Evolutionary conservation across 2,329 filamentous ascomycete species (phyloP), one percentile per base, ranked within the genome.

Genomic region (Graphiopsis chlorocephala): DNA sequence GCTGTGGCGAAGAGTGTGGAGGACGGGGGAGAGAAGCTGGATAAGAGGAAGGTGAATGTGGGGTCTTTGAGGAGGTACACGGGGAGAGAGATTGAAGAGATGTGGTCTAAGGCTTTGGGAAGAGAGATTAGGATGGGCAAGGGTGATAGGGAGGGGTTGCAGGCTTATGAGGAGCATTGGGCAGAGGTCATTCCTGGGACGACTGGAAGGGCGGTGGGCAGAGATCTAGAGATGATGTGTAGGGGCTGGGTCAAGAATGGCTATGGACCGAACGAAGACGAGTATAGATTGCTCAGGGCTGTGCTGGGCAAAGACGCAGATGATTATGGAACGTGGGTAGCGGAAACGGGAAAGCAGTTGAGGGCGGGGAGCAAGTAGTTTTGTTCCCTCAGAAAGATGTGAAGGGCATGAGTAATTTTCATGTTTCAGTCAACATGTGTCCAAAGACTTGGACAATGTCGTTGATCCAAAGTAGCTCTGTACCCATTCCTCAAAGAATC

Each of bases 261-360:
- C 15, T 61, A n/a, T 33, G 59, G 59, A 4, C 28, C 47, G n/a
- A 35, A 8, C 20, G 59, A 61, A 20, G 59, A 61, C 26, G 59
- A 61, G 47, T 61, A 61, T 33, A 12, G 59, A 17, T 42, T 61
- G 59, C 28, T 35, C 14, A 50, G 45, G 47, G 59, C 59, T 23
- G 59, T 61, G 26, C 29, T 61, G 45, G 59, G 59, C 8, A 61
- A 52, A n/a, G 59, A 61, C 2, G 47, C 15, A 1, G 59, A 61
- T 26, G 59, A 61, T 61, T 61, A 61, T 52, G 59, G 8, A 1
- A 31, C 38, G 47, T 61, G 59, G 59, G 59, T 61, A 23, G 59
- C 47, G 59, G 47, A 61, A 47, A 61, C 47, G 23, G 59, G 42
- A 7, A 52, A 53, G 45, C 20, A 50, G 15, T 26, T 61, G 47